Percentiles rank a stretch among this genome's conserved stretches.
Conservation (phyloP, 176 grass and related monocot genomes). For the Zizania latifolia region DNA sequence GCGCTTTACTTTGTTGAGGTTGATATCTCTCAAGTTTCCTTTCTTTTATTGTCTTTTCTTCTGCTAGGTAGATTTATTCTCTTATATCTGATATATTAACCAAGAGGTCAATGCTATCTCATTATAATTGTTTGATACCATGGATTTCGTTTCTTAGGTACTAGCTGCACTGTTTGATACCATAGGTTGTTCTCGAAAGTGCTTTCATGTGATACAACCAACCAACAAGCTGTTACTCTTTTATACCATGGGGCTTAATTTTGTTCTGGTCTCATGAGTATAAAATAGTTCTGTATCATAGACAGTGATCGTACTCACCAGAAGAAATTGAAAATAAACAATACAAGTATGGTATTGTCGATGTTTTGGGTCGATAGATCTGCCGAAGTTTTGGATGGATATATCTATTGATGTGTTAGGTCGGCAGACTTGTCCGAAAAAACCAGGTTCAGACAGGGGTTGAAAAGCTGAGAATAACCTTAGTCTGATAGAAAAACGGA, state of each 20-base stretch:
- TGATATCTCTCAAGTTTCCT: background rate
- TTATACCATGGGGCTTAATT: background rate
- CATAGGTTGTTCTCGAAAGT: too few species aligned
- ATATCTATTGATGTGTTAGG: too few species aligned
- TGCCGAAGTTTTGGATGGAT: too few species aligned
- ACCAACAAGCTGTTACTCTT: background rate
- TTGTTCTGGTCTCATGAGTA: background rate
- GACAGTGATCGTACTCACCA: background rate
- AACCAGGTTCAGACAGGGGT: too few species aligned
- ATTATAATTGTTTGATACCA: background rate
- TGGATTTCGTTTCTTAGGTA: background rate
- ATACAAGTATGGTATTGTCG: background rate
- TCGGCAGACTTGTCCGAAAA: too few species aligned
- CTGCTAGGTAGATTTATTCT: background rate
- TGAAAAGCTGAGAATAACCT: too few species aligned
- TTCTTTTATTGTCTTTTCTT: background rate
- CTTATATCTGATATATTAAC: background rate
- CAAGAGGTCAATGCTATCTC: background rate
- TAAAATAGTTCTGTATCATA: background rate
- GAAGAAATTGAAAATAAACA: background rate
- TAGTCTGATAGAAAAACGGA: too few species aligned
- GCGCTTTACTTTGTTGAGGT: conserved; percentile 95
- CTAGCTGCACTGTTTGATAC: background rate
- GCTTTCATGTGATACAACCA: background rate
- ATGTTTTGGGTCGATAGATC: too few species aligned